Evolutionary conservation across 306 rosid genomes (phyloP), one percentile per base, ranked within the genome.

Genomic region (Vicia sativa): DNA sequence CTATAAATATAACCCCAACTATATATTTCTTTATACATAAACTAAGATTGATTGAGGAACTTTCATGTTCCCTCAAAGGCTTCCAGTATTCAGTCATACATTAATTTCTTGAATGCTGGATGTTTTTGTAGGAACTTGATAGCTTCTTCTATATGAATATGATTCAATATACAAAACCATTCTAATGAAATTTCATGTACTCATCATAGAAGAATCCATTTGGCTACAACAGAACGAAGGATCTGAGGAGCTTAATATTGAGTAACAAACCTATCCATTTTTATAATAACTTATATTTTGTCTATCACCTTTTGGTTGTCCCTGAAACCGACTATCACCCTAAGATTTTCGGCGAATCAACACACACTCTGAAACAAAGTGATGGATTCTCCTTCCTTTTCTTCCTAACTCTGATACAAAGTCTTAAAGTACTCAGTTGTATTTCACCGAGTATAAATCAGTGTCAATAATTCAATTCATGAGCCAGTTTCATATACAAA

Each of bases 61-160:
- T 64, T 71, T 35, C 64, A 35, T 64, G 73, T 38, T 63, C 80
- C 80, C 81, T 77, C 77, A 64, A 77, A 77, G 68, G 73, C 81
- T 70, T 70, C 68, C 76, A 77, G 62, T 77, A 77, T 70, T 70
- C 48, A 5, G 9, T 29, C 29, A 61, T 61, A n/a, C 21, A 34
- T 34, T 6, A 6, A 6, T 29, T 7, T 23, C 46, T 64, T 25
- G 73, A 77, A 64, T 71, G 57, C 68, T 77, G 77, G 73, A 1
- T 0, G 55, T 0, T n/a, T 77, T 77, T 77, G 73, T 15, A 3
- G 81, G 81, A 64, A 38, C 55, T 37, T 65, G 72, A 65, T 71
- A 50, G 10, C 29, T 56, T 71, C 68, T 77, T 77, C 68, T 55
- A 14, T 11, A 1, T 34, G 15, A 8, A 8, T 10, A 15, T 29